phyloP scores from a whole-genome alignment of 176 grass and related monocot genomes.

The Aegilops sharonensis region DNA sequence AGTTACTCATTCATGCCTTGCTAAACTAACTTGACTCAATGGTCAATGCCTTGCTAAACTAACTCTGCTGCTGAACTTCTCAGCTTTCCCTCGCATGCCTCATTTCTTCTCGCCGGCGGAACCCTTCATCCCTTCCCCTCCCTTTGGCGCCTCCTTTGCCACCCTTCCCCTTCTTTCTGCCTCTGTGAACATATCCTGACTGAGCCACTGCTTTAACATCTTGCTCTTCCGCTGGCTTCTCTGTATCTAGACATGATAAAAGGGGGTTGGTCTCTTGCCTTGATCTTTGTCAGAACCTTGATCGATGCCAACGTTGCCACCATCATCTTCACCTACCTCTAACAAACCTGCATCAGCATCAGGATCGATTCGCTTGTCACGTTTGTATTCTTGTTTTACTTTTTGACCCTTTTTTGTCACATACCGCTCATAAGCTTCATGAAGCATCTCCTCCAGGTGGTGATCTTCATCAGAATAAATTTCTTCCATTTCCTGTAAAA shows the following conservation, averaged over 20 bases:
- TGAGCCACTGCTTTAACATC: slow-evolving; percentile 65
- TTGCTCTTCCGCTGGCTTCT: slow-evolving; percentile 71
- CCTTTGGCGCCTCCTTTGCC: slow-evolving; percentile 15
- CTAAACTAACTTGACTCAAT: neutral
- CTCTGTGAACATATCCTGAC: slow-evolving; percentile 46
- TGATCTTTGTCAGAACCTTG: slow-evolving; percentile 52
- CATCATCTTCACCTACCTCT: slow-evolving; percentile 33
- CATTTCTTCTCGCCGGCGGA: neutral
- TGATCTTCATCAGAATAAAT: too few relatives aligned
- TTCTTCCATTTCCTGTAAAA: too few relatives aligned
- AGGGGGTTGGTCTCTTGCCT: slow-evolving; percentile 60
- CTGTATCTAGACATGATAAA: slow-evolving; percentile 49
- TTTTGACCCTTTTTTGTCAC: slow-evolving; percentile 71
- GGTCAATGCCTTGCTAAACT: too few relatives aligned
- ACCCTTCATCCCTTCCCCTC: neutral
- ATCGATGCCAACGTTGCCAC: neutral
- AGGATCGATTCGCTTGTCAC: slow-evolving; percentile 49
- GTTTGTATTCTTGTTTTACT: slow-evolving; percentile 67
- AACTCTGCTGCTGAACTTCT: slow-evolving; percentile 12
- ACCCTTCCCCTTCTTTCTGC: neutral
- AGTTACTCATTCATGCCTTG: neutral
- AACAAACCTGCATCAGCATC: slow-evolving; percentile 60
- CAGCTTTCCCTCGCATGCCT: slow-evolving; percentile 32
- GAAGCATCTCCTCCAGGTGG: too few relatives aligned
- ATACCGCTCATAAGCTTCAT: slow-evolving; percentile 83